These are phyloP conservation scores for Stagonosporopsis rhizophila DNA, from an alignment of 2,329 filamentous ascomycete species.

Conservation along the genomic window DNA sequence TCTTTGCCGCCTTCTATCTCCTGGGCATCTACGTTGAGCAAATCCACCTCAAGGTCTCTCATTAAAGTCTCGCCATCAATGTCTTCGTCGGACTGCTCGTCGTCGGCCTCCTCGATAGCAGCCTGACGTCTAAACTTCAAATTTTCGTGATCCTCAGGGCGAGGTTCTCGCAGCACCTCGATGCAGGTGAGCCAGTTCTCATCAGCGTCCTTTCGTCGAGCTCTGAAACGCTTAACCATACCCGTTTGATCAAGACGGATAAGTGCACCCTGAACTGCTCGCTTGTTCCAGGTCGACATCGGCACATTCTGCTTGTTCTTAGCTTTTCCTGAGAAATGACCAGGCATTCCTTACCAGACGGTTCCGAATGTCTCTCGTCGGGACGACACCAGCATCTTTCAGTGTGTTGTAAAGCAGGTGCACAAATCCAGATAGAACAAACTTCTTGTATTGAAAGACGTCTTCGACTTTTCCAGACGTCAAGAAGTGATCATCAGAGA, in stretches of 20 bases:
- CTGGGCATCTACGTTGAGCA: slow-evolving; percentile 30
- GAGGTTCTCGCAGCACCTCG: slow-evolving; percentile 50
- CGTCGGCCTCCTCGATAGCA: slow-evolving; percentile 16
- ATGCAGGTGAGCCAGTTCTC: slow-evolving; percentile 47
- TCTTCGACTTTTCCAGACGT: slow-evolving; percentile 40
- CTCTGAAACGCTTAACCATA: slow-evolving; percentile 49
- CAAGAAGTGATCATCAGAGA: slow-evolving; percentile 40
- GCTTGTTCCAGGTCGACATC: slow-evolving; percentile 47
- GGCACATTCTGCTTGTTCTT: slow-evolving; percentile 37
- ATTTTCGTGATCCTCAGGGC: slow-evolving; percentile 43
- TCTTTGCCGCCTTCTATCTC: slow-evolving; percentile 28
- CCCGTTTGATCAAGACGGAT: slow-evolving; percentile 51
- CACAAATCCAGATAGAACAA: slow-evolving; percentile 60
- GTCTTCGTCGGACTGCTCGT: slow-evolving; percentile 40
- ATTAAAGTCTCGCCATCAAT: slow-evolving; percentile 39
- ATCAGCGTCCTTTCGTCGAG: slow-evolving; percentile 36
- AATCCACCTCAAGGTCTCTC: slow-evolving; percentile 43
- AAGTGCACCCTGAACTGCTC: slow-evolving; percentile 49
- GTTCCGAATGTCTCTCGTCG: slow-evolving; percentile 60
- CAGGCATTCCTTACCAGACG: slow-evolving; percentile 49
- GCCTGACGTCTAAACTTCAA: slow-evolving; percentile 39
- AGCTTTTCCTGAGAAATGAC: slow-evolving; percentile 7
- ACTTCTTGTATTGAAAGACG: slow-evolving; percentile 47
- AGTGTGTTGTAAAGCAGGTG: slow-evolving; percentile 58
- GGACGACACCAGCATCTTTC: slow-evolving; percentile 59